Conservation (phyloP, 1,284 basidiomycete species). For the Laetiporus sulphureus region DNA sequence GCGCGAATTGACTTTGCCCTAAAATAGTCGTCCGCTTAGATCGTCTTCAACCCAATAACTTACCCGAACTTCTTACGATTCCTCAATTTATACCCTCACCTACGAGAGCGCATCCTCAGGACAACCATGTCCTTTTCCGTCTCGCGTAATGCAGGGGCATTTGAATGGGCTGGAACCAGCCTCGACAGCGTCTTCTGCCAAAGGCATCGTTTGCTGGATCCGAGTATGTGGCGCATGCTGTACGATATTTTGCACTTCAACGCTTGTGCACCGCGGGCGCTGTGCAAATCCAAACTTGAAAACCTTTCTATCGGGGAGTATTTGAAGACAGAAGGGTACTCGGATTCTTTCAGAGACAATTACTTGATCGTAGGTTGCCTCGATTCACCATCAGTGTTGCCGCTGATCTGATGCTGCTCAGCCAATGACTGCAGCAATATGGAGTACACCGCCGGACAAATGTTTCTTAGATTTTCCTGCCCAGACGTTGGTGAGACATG, state of each 20-base stretch:
- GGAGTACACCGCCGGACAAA: conserved; percentile 74
- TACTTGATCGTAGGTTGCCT: conserved; percentile 64
- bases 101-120: conserved; percentile 39
- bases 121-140: conserved; percentile 81
- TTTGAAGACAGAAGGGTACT: conserved; percentile 62
- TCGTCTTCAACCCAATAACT: conserved; percentile 73
- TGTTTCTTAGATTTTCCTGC: conserved; percentile 72
- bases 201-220: conserved; percentile 52
- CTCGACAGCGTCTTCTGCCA: conserved; percentile 64
- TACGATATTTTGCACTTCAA: conserved; percentile 81
- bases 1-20: too few relatives aligned
- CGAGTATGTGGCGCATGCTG: conserved; percentile 67
- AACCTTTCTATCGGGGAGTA: conserved; percentile 62
- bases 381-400: neutral
- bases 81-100: conserved; percentile 41
- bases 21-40: conserved; percentile 32
- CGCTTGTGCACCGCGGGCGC: conserved; percentile 46
- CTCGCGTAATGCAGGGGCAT: conserved; percentile 57
- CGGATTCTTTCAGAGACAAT: conserved; percentile 64
- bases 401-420: conserved; percentile 25
- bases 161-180: conserved; percentile 73
- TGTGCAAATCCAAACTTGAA: conserved; percentile 28
- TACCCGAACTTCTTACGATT: conserved; percentile 82
- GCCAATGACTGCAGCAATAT: conserved; percentile 81
- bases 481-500: conserved; percentile 47